These are phyloP conservation scores for Emericellopsis terricola DNA, from an alignment of 495 filamentous ascomycete species.

Conservation along the genomic window DNA sequence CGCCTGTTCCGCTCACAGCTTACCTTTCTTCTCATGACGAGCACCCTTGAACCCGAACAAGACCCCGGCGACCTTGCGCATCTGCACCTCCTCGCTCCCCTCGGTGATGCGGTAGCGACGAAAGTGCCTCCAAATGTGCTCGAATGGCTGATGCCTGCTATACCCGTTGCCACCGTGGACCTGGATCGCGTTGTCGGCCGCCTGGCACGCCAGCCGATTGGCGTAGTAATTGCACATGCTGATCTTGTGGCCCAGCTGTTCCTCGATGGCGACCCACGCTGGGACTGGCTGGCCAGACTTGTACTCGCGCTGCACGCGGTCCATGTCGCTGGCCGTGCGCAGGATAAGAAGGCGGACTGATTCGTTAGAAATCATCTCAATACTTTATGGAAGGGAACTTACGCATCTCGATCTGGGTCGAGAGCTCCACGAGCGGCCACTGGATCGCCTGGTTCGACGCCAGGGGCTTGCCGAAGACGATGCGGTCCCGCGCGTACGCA, in stretches of 20 bases:
- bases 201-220: constrained; percentile 36
- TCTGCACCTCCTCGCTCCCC: constrained; percentile 31
- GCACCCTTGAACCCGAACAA: constrained; percentile 20
- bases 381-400: too few species aligned
- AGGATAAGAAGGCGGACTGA: constrained; percentile 34
- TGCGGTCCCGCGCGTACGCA: constrained; percentile 28
- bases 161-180: constrained; percentile 35
- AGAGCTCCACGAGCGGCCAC: constrained; percentile 40
- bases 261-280: constrained; percentile 27
- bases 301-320: constrained; percentile 19
- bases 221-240: constrained; percentile 49
- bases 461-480: constrained; percentile 35
- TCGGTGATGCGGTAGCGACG: constrained; percentile 31
- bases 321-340: constrained; percentile 40
- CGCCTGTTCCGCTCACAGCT: too few species aligned
- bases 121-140: constrained; percentile 34
- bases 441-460: constrained; percentile 41
- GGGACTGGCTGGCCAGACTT: constrained; percentile 9
- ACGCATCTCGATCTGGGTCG: constrained; percentile 38
- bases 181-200: constrained; percentile 42
- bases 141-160: constrained; percentile 27
- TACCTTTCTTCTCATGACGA: not conserved
- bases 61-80: constrained; percentile 26
- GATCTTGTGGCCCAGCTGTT: constrained; percentile 33
- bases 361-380: too few species aligned